Evolutionary conservation across 176 grass and related monocot species (phyloP).

Genomic region (Phoenix roebelenii): DNA sequence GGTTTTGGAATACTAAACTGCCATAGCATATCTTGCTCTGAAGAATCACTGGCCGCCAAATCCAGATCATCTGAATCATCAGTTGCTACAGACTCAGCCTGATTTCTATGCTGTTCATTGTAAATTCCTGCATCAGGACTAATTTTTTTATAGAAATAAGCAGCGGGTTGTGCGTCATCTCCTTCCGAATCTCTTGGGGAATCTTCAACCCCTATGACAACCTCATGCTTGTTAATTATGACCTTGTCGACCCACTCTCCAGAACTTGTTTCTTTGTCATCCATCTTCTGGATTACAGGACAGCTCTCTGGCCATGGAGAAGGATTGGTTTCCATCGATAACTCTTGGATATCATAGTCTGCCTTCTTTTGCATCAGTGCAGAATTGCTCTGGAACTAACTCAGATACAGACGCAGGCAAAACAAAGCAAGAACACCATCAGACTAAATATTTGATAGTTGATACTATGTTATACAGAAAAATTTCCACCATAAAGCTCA

Average conservation of each 20-base stretch:
- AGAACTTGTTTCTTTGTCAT: neutral
- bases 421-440: neutral
- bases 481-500: too few species aligned
- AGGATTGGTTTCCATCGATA: neutral
- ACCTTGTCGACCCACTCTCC: neutral
- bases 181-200: neutral
- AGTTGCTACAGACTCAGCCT: neutral
- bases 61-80: slow-evolving; percentile 16
- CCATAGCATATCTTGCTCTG: slow-evolving; percentile 7
- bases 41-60: slow-evolving; percentile 7
- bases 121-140: neutral
- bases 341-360: neutral
- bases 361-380: neutral
- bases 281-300: neutral
- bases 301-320: neutral
- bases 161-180: neutral
- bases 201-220: too few species aligned
- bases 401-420: neutral
- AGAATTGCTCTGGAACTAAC: neutral
- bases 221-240: too few species aligned
- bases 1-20: neutral
- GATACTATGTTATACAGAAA: too few species aligned
- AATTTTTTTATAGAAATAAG: too few species aligned
- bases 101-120: neutral
- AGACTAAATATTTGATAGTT: too few species aligned